A percentile compares a stretch with the other conserved stretches of the same genome.
Evolutionary conservation across 352 stramenopile species (phyloP).

Genomic region (Thalassiosira delicatula): DNA sequence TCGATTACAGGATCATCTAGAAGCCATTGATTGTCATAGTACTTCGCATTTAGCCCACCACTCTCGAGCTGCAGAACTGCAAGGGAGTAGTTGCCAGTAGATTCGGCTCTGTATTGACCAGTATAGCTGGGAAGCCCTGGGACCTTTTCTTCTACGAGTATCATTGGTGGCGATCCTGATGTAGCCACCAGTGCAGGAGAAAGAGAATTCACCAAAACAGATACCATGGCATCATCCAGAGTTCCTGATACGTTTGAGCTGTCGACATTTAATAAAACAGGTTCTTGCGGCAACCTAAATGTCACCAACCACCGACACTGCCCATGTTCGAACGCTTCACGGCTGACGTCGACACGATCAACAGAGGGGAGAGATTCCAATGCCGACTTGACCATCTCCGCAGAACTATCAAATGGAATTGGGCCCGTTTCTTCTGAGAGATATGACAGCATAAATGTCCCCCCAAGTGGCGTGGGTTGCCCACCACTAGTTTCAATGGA

Average conservation of each 20-base stretch:
- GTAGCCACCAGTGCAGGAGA: constrained; percentile 55
- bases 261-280: constrained; percentile 84
- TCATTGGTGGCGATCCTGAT: constrained; percentile 84
- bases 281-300: constrained; percentile 86
- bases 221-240: constrained; percentile 53
- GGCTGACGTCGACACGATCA: constrained; percentile 89
- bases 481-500: constrained; percentile 90
- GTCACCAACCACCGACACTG: constrained; percentile 92
- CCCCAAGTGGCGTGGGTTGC: constrained; percentile 91
- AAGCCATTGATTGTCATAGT: constrained; percentile 97
- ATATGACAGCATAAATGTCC: constrained; percentile 89
- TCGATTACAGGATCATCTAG: constrained; percentile 89
- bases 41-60: constrained; percentile 89
- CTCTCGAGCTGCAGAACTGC: constrained; percentile 90
- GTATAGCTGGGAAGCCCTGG: constrained; percentile 92
- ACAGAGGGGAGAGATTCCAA: constrained; percentile 89
- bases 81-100: constrained; percentile 87
- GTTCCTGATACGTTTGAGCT: constrained; percentile 80
- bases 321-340: constrained; percentile 83
- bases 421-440: constrained; percentile 82
- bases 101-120: constrained; percentile 87
- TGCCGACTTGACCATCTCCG: constrained; percentile 87
- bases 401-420: constrained; percentile 89
- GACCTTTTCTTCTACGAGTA: constrained; percentile 90
- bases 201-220: constrained; percentile 68